Evolutionary conservation across 129 eudicot genomes (phyloP).

Genomic region (Flaveria ramosissima): DNA sequence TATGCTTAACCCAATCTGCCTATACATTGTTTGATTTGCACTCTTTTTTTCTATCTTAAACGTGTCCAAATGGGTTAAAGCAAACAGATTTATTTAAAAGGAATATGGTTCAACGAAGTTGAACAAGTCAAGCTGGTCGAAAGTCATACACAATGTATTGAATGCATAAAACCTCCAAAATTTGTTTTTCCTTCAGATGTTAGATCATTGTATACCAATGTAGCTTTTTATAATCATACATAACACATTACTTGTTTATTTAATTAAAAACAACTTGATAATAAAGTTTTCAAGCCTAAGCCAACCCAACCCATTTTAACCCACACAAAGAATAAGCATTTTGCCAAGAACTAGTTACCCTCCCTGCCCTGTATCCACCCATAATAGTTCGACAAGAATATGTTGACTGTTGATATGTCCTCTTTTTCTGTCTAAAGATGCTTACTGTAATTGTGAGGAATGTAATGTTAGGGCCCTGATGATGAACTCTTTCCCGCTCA

Average conservation of each 20-base stretch:
- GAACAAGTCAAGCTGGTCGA: background rate
- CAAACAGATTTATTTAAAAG: background rate
- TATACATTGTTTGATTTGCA: background rate
- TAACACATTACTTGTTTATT: background rate
- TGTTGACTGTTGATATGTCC: background rate
- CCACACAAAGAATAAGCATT: background rate
- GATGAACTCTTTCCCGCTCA: slow-evolving; percentile 99
- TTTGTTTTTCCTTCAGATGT: background rate
- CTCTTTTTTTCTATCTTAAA: background rate
- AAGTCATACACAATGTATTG: background rate
- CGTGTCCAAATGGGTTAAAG: background rate
- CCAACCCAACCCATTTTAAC: background rate
- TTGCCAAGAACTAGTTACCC: background rate
- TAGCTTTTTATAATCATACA: background rate
- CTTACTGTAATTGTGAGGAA: slow-evolving; percentile 31
- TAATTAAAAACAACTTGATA: background rate
- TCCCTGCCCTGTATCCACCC: background rate
- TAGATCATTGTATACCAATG: background rate
- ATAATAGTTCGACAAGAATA: background rate
- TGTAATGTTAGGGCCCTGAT: slow-evolving; percentile 70
- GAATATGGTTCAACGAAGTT: background rate
- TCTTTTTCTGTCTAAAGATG: slow-evolving; percentile 25
- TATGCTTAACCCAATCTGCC: background rate
- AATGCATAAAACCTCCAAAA: background rate
- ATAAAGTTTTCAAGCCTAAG: background rate